Percentiles rank a stretch among this genome's conserved stretches.
Conservation (phyloP, 306 rosid genomes). For the Hylodesmum podocarpum region DNA sequence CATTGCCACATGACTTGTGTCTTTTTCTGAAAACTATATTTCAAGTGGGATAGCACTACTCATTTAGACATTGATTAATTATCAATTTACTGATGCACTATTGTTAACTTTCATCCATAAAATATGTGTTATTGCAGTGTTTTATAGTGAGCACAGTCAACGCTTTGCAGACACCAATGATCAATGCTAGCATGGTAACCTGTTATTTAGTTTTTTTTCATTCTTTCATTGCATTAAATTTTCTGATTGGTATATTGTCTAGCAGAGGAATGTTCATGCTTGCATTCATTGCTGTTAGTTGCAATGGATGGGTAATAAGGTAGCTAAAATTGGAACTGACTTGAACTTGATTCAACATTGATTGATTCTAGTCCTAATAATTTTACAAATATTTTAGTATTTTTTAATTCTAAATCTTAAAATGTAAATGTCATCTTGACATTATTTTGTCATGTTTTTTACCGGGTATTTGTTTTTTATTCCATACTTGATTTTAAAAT, state of each 20-base stretch:
- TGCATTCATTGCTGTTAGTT: constrained; percentile 9
- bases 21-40: neutral
- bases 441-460: neutral
- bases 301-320: neutral
- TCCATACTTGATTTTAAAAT: constrained; percentile 4
- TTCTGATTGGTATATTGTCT: neutral
- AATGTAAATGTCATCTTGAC: neutral
- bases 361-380: neutral
- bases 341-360: constrained; percentile 2
- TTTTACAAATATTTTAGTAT: neutral
- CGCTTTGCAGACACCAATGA: constrained; percentile 95
- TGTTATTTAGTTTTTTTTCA: constrained; percentile 13
- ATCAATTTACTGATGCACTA: neutral
- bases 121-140: constrained; percentile 61
- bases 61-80: constrained; percentile 14
- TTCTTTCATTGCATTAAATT: constrained; percentile 16
- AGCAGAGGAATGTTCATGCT: constrained; percentile 1
- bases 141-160: constrained; percentile 96
- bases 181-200: constrained; percentile 93
- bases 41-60: neutral
- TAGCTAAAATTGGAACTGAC: neutral
- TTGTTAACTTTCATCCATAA: constrained; percentile 14
- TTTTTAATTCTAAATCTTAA: neutral
- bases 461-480: neutral
- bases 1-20: neutral